Evolutionary conservation across 1,139 yeast species (phyloP).

Genomic region (Tardiomyces blankii): DNA sequence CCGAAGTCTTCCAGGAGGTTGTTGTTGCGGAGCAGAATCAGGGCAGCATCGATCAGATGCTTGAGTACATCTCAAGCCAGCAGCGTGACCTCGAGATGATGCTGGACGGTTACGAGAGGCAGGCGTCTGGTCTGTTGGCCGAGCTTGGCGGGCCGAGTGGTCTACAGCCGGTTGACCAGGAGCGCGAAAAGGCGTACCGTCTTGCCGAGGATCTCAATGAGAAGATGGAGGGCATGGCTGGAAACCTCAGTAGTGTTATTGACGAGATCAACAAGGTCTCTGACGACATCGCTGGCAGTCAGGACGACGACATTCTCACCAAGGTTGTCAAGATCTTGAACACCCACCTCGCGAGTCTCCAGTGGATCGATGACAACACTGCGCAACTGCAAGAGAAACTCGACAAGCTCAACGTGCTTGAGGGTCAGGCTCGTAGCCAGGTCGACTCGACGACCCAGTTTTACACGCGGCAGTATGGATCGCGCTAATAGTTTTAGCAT

Average conservation of each 20-base stretch:
- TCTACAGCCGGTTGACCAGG: conserved; percentile 52
- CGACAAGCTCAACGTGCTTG: conserved; percentile 24
- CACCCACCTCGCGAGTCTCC: conserved; percentile 80
- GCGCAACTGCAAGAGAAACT: conserved; percentile 57
- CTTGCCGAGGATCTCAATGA: conserved; percentile 82
- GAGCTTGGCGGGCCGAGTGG: conserved; percentile 26
- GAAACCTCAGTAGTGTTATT: conserved; percentile 64
- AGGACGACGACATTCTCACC: conserved; percentile 40
- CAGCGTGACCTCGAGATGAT: conserved; percentile 83
- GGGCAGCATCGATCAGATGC: conserved; percentile 73
- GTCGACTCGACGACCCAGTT: conserved; percentile 6
- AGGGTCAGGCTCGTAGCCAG: conserved; percentile 13
- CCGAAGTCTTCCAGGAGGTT: conserved; percentile 68
- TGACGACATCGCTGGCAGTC: conserved; percentile 60
- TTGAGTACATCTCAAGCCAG: conserved; percentile 78
- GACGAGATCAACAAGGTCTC: conserved; percentile 82
- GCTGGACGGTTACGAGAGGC: conserved; percentile 75
- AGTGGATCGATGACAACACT: conserved; percentile 73
- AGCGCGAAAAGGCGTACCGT: conserved; percentile 81
- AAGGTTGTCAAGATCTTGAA: conserved; percentile 69
- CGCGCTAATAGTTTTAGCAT: not conserved
- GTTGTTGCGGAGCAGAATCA: conserved; percentile 79
- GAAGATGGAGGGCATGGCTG: conserved; percentile 65
- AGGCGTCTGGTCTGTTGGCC: conserved; percentile 44
- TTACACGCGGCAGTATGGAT: not conserved